Conservation (phyloP, 805 yeast genomes). For the Candida khao-thaluensis region DNA sequence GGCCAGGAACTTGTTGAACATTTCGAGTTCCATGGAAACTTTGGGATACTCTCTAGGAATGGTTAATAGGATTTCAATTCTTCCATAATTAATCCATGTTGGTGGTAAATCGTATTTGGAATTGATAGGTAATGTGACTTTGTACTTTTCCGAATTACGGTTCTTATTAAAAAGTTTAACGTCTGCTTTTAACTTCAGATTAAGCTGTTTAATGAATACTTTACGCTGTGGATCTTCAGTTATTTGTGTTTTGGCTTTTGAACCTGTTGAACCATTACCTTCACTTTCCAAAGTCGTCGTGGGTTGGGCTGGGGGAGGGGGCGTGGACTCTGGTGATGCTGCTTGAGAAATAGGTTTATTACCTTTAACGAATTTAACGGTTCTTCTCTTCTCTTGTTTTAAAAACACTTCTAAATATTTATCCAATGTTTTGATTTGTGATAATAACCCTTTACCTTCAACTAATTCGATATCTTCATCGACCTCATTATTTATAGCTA, state of each 20-base stretch:
- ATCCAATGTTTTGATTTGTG: conserved; percentile 56
- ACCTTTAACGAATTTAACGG: conserved; percentile 56
- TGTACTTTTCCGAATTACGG: conserved; percentile 27
- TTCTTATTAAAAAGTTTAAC: conserved; percentile 29
- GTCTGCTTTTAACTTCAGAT: conserved; percentile 24
- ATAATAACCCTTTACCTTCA: conserved; percentile 51
- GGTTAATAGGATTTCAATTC: conserved; percentile 30
- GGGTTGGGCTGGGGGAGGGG: conserved; percentile 8
- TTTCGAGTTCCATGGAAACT: conserved; percentile 18
- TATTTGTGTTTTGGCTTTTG: too few relatives aligned
- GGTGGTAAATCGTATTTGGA: conserved; percentile 21
- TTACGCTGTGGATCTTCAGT: conserved; percentile 15
- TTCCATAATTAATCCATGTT: conserved; percentile 26
- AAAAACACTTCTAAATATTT: conserved; percentile 57
- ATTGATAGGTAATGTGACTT: conserved; percentile 30
- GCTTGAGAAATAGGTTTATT: conserved; percentile 12
- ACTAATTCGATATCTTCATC: conserved; percentile 32
- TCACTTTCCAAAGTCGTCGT: neutral
- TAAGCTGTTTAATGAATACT: conserved; percentile 25
- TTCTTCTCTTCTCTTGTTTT: conserved; percentile 56
- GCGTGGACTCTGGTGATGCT: conserved; percentile 4
- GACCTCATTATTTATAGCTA: conserved; percentile 1
- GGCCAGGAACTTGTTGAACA: conserved; percentile 32
- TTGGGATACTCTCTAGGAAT: conserved; percentile 37
- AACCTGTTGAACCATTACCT: too few relatives aligned